Conservation (phyloP, 139 green algal genomes). For the Zygnema circumcarinatum region DNA sequence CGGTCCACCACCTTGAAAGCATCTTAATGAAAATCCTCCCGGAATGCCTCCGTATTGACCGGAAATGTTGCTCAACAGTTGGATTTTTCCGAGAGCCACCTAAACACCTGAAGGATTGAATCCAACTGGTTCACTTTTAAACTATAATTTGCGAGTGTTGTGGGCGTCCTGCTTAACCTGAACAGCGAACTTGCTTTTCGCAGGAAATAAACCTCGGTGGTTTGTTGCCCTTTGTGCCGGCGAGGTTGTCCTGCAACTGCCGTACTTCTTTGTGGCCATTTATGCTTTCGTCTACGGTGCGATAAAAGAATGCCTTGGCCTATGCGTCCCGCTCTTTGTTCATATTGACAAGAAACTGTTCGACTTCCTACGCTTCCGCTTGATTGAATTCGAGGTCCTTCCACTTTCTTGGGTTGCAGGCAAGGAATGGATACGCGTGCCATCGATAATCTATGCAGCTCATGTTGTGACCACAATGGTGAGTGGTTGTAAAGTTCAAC, state of each 20-base stretch:
- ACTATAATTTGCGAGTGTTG: too few relatives aligned
- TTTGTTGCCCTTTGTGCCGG: constrained; percentile 73
- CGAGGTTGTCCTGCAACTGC: constrained; percentile 77
- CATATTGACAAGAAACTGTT: too few relatives aligned
- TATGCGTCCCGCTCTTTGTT: not conserved
- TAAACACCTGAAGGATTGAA: too few relatives aligned
- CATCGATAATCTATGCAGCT: constrained; percentile 74
- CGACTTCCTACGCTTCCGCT: not conserved
- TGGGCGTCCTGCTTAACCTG: too few relatives aligned
- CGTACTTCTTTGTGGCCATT: constrained; percentile 75
- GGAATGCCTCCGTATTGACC: too few relatives aligned
- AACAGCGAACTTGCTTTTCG: too few relatives aligned
- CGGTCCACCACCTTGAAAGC: too few relatives aligned
- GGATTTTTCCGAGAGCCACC: too few relatives aligned
- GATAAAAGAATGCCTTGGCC: not conserved
- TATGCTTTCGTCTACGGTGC: constrained; percentile 23
- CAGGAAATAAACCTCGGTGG: constrained; percentile 68
- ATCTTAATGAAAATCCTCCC: too few relatives aligned
- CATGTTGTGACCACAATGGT: constrained; percentile 73
- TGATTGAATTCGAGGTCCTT: not conserved
- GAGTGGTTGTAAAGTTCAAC: not conserved
- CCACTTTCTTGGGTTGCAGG: not conserved
- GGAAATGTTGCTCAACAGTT: too few relatives aligned
- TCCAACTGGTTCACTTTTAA: too few relatives aligned
- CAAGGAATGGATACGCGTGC: constrained; percentile 73